Percentiles rank a stretch among this genome's conserved stretches.
These are phyloP conservation scores for Theobroma grandiflorum DNA, from an alignment of 441 rosid species.

Conservation along the genomic window DNA sequence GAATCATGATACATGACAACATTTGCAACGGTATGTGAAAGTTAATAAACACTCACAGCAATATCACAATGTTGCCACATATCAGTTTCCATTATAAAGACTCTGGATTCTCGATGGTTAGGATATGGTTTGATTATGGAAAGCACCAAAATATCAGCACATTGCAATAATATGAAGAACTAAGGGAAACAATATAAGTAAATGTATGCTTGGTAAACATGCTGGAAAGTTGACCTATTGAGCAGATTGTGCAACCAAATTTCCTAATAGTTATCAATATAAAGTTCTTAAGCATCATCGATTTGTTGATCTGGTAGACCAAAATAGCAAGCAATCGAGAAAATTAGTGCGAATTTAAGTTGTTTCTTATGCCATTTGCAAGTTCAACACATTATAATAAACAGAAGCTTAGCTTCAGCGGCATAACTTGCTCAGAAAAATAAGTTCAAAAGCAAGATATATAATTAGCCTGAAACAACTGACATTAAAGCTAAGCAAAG, in stretches of 20 bases:
- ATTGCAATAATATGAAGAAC: too few relatives aligned
- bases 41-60: neutral
- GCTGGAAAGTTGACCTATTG: neutral
- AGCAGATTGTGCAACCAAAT: neutral
- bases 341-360: neutral
- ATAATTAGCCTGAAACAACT: neutral
- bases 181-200: too few relatives aligned
- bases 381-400: neutral
- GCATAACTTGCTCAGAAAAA: neutral
- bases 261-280: neutral
- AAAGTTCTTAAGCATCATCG: neutral
- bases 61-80: neutral
- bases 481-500: neutral
- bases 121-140: neutral
- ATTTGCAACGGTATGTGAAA: neutral
- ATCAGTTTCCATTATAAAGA: neutral
- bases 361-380: neutral
- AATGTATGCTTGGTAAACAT: neutral
- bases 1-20: neutral
- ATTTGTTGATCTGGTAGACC: neutral
- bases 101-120: neutral
- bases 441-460: neutral
- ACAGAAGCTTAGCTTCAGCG: slow-evolving; percentile 4
- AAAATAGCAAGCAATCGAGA: slow-evolving; percentile 1
- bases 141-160: neutral